Base-by-base conservation (phyloP, 805 yeast genomes). In the Komagataella ulmi region DNA sequence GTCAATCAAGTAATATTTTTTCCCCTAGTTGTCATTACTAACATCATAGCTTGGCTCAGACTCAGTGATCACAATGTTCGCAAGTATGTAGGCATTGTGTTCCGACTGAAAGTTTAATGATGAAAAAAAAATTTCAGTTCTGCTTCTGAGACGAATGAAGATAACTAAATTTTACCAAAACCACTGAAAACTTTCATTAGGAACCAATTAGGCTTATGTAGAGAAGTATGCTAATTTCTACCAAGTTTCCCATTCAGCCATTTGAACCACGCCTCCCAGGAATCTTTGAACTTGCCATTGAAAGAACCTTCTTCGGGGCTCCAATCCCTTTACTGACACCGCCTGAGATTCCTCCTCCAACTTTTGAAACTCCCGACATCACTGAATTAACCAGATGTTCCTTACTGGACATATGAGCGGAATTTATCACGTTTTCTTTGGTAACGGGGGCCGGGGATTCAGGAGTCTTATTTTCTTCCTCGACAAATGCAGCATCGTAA, bases 131-230 rank as follows among this genome's bases (percentile, higher is more conserved):
- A 60, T 66, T 76, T 85, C 96, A 88, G 96, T 88, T 88, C 96
- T 88, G 96, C 96, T 88, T 88, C 96, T 88, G 96, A 88, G 75
- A 77, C 78, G 58, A 66, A 72, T 80, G 95, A 85, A 85, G 93
- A 86, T 76, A 84, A 76, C 77, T 71, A 45, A 44, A 64, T 63
- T 62, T 71, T 76, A 78, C 86, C 86, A 80, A 80, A 76, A 75
- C 78, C 74, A 76, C 45, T 43, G 49, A 52, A n/a, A 48, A 45
- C 18, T 51, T 30, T 30, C 40, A 14, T 30, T 30, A 30, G 12
- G 40, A 14, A 30, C 40, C 14, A 5, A 21, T 21, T 21, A 21
- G 23, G 5, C 23, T 8, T 30, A 30, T 30, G 14, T 30, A 30
- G 40, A 30, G 14, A 10, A 30, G 14, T 30, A 30, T 30, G 23